These are phyloP conservation scores for Plasmodium adleri DNA, from an alignment of 169 alveolate genomes.

Conservation along the genomic window DNA sequence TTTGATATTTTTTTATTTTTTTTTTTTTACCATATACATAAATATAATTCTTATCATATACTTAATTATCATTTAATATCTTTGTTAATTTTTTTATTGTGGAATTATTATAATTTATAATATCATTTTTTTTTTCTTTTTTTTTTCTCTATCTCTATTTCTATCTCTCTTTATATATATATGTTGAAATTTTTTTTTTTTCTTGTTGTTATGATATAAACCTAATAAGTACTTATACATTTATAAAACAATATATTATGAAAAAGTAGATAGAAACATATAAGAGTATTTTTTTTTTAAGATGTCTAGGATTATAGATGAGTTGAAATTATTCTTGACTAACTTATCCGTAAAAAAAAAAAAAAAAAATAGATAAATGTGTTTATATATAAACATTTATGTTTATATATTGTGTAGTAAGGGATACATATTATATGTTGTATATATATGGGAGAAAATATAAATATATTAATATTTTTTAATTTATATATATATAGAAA, in stretches of 20 bases:
- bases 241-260: not conserved
- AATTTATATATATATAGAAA: slow-evolving; percentile 15
- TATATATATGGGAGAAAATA: not conserved
- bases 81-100: too few relatives aligned
- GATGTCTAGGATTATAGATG: slow-evolving; percentile 62
- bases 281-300: slow-evolving; percentile 1
- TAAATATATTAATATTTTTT: not conserved
- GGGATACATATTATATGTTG: not conserved
- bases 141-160: not conserved
- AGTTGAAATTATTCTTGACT: slow-evolving; percentile 58
- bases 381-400: too few relatives aligned
- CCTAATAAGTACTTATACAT: not conserved
- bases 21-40: too few relatives aligned
- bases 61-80: too few relatives aligned
- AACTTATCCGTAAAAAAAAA: slow-evolving; percentile 25
- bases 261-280: too few relatives aligned
- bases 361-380: not conserved
- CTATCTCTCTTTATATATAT: not conserved
- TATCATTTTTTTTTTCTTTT: not conserved
- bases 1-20: too few relatives aligned
- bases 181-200: not conserved
- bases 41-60: too few relatives aligned
- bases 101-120: too few relatives aligned
- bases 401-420: not conserved
- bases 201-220: not conserved